Evolutionary conservation across 2,329 filamentous ascomycete genomes (phyloP).

Genomic region (Aureobasidium sp.): DNA sequence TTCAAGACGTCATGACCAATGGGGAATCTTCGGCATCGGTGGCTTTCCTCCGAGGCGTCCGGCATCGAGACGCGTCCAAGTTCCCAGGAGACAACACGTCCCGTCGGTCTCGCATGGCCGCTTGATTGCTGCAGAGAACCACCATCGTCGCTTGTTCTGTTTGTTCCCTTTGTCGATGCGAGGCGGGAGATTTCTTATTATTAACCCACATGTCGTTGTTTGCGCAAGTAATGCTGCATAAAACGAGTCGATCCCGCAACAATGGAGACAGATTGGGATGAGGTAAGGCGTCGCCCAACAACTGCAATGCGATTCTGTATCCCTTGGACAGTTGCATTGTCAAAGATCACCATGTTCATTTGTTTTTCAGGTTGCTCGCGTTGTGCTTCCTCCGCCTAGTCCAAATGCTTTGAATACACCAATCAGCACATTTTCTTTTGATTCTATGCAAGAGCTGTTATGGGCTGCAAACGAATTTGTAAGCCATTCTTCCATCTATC

Average conservation of each 20-base stretch:
- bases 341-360: slow-evolving; percentile 12
- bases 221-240: slow-evolving; percentile 12
- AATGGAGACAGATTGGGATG: slow-evolving; percentile 47
- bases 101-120: background rate
- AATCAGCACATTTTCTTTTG: slow-evolving; percentile 77
- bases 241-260: slow-evolving; percentile 1
- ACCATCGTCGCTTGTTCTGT: background rate
- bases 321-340: background rate
- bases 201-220: slow-evolving; percentile 11
- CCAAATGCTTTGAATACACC: slow-evolving; percentile 57
- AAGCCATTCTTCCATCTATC: slow-evolving; percentile 27
- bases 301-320: background rate
- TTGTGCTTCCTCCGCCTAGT: slow-evolving; percentile 69
- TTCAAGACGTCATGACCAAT: slow-evolving; percentile 1
- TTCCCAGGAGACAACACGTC: slow-evolving; percentile 11
- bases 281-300: slow-evolving; percentile 33
- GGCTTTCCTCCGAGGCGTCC: background rate
- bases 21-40: slow-evolving; percentile 4
- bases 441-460: slow-evolving; percentile 77
- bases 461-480: slow-evolving; percentile 92
- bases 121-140: background rate
- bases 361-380: slow-evolving; percentile 59
- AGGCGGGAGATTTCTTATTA: background rate
- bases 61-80: slow-evolving; percentile 6
- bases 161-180: slow-evolving; percentile 7